These are phyloP conservation scores for Lachnum nothofagi DNA, from an alignment of 2,329 filamentous ascomycete species.

Conservation along the genomic window DNA sequence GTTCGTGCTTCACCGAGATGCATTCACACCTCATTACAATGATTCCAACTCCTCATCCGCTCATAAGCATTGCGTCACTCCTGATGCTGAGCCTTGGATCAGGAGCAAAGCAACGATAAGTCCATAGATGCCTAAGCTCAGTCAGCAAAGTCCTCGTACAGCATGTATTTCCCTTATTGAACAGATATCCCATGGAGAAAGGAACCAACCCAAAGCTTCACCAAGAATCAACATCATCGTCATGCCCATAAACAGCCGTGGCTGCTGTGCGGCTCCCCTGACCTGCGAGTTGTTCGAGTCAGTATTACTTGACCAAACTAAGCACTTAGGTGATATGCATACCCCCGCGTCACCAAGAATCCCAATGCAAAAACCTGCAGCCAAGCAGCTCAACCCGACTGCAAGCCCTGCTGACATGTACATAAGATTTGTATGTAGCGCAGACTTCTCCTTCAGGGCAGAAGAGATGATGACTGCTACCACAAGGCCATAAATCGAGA, in stretches of 20 bases:
- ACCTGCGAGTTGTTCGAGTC: too few species aligned
- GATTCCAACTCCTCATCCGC: too few species aligned
- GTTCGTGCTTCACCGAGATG: too few species aligned
- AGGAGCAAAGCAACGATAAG: slow-evolving; percentile 96
- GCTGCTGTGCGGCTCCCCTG: slow-evolving; percentile 69
- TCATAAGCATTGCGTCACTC: slow-evolving; percentile 36
- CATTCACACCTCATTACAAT: too few species aligned
- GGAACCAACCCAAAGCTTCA: slow-evolving; percentile 64
- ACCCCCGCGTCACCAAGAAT: slow-evolving; percentile 85
- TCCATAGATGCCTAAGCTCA: slow-evolving; percentile 77
- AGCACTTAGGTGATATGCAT: too few species aligned
- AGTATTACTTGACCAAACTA: too few species aligned
- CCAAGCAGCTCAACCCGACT: slow-evolving; percentile 73
- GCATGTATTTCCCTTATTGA: background rate
- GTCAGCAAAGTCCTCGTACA: background rate
- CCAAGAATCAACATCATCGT: slow-evolving; percentile 78
- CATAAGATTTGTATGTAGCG: slow-evolving; percentile 74
- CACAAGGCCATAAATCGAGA: slow-evolving; percentile 93
- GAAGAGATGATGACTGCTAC: slow-evolving; percentile 79
- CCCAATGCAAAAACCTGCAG: slow-evolving; percentile 70
- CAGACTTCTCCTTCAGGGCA: slow-evolving; percentile 62
- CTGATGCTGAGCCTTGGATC: slow-evolving; percentile 79
- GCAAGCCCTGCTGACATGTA: slow-evolving; percentile 75
- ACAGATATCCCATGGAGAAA: background rate
- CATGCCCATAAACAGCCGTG: slow-evolving; percentile 67